A percentile compares a stretch with the other conserved stretches of the same genome.
These are phyloP conservation scores for Calonectria multiphialidica DNA, from an alignment of 2,329 filamentous ascomycete genomes.

Conservation along the genomic window DNA sequence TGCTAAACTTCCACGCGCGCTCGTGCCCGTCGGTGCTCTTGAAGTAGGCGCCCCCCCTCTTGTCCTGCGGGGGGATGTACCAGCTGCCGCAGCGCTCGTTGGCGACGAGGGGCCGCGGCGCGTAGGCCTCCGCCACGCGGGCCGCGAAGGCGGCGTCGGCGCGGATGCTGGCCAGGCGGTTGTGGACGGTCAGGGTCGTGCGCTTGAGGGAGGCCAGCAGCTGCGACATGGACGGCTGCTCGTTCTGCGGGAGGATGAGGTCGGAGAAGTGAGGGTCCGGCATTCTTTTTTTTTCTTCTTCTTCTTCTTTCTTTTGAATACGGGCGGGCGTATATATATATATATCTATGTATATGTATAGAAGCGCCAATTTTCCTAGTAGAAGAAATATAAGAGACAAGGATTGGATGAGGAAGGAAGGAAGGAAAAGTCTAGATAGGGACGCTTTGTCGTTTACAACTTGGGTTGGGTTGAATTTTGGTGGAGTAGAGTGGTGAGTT, in stretches of 20 bases:
- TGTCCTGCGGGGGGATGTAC: slow-evolving; percentile 80
- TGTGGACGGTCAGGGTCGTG: slow-evolving; percentile 81
- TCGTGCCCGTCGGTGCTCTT: slow-evolving; percentile 98
- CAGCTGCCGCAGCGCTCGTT: slow-evolving; percentile 97
- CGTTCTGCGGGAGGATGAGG: slow-evolving; percentile 64
- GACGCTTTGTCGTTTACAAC: neutral
- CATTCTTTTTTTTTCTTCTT: slow-evolving; percentile 32
- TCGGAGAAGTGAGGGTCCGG: slow-evolving; percentile 51
- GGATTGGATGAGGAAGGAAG: no score
- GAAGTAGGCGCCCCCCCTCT: slow-evolving; percentile 87
- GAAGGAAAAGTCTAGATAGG: no score
- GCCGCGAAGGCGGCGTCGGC: slow-evolving; percentile 82
- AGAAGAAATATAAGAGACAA: neutral
- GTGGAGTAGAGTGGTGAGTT: slow-evolving; percentile 31
- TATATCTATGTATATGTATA: neutral
- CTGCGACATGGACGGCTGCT: slow-evolving; percentile 77
- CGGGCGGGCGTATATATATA: neutral
- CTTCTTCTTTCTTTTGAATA: no score
- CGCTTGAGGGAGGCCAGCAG: slow-evolving; percentile 80
- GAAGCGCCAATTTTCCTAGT: neutral
- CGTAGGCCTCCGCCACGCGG: slow-evolving; percentile 66
- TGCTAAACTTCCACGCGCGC: slow-evolving; percentile 91
- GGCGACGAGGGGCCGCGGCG: slow-evolving; percentile 78
- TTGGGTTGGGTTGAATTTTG: slow-evolving; percentile 26
- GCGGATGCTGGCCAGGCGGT: slow-evolving; percentile 84